Evolutionary conservation across 345 rosid genomes (phyloP).

Genomic region (Psidium friedrichsthalianum): DNA sequence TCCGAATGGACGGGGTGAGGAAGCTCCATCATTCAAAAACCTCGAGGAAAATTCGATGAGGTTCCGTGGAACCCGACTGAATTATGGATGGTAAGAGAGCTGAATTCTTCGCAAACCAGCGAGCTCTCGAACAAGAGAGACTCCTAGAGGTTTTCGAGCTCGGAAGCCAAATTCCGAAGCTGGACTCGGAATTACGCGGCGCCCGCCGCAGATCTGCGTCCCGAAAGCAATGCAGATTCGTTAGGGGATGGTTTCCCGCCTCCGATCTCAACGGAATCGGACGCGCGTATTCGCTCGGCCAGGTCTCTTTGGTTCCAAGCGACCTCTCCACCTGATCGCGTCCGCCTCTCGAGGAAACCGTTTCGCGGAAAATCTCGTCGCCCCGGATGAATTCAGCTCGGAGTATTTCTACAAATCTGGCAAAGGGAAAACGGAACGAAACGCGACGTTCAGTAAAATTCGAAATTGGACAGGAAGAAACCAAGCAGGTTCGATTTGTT

Average conservation of each 20-base stretch:
- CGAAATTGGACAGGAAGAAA: background rate
- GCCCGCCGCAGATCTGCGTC: constrained; percentile 1
- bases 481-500: background rate
- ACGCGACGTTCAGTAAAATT: background rate
- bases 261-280: background rate
- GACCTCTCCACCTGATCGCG: background rate
- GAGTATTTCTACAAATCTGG: background rate
- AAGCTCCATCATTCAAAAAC: constrained; percentile 53
- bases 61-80: background rate
- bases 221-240: background rate
- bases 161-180: background rate
- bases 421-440: background rate
- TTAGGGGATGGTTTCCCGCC: background rate
- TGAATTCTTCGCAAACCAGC: background rate
- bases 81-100: background rate
- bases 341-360: background rate
- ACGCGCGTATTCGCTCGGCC: background rate
- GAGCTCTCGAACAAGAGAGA: background rate
- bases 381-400: constrained; percentile 15
- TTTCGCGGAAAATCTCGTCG: background rate
- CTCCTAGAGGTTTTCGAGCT: background rate
- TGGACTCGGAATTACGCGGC: background rate
- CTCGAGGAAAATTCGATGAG: background rate
- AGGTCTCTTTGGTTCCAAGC: background rate
- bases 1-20: constrained; percentile 66